Conservation (phyloP, 345 rosid genomes). For the Limnanthes douglasii region DNA sequence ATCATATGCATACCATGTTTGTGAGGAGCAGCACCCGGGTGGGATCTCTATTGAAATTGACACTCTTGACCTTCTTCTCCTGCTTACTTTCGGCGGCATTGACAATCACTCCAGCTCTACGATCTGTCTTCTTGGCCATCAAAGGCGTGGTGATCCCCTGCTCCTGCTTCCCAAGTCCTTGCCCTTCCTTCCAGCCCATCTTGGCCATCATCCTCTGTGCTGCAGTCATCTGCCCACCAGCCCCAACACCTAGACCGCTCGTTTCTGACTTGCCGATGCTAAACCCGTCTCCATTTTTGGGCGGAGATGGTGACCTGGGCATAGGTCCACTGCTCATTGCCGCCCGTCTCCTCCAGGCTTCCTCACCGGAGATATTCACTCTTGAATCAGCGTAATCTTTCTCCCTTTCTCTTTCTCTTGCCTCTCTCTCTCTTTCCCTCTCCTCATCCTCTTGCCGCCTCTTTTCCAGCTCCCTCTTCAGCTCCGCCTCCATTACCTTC, state of each 20-base stretch:
- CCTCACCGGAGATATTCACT: conserved; percentile 79
- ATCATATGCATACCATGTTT: conserved; percentile 55
- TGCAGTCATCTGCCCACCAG: conserved; percentile 99
- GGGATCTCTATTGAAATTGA: conserved; percentile 64
- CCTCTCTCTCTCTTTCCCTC: conserved; percentile 39
- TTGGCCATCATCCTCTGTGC: conserved; percentile 99
- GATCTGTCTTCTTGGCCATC: conserved; percentile 96
- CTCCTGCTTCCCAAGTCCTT: conserved; percentile 90
- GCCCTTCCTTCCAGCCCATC: conserved; percentile 99
- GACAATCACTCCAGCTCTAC: conserved; percentile 97
- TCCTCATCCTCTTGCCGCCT: conserved; percentile 79
- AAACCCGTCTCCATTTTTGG: conserved; percentile 44
- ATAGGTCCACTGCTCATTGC: conserved; percentile 67
- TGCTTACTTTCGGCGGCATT: conserved; percentile 67
- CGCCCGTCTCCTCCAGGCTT: conserved; percentile 93
- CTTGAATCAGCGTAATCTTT: conserved; percentile 14
- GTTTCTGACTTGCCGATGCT: conserved; percentile 77
- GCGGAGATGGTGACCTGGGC: conserved; percentile 70
- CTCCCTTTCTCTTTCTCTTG: conserved; percentile 29
- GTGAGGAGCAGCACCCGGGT: conserved; percentile 76
- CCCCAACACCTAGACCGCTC: conserved; percentile 81
- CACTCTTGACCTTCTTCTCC: conserved; percentile 92
- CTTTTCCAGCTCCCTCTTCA: conserved; percentile 65
- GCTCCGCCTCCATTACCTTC: conserved; percentile 65
- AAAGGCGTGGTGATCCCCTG: conserved; percentile 96